A percentile compares a stretch with the other conserved stretches of the same genome.
phyloP scores from a whole-genome alignment of 2,329 filamentous ascomycete genomes.

The Rhytidhysteron rufulum region DNA sequence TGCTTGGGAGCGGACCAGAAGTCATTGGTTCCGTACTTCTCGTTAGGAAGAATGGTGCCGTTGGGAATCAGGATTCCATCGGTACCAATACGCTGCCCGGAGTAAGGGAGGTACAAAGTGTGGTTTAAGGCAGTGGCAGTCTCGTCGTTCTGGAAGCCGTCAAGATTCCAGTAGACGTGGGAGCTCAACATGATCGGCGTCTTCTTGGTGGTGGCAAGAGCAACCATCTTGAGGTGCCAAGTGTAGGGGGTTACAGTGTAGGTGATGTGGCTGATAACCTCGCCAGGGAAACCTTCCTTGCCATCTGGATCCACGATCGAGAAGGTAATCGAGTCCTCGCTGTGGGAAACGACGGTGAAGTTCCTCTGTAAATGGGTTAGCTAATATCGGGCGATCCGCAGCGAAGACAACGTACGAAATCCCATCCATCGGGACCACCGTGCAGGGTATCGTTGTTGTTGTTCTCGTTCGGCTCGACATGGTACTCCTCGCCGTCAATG shows the following conservation, averaged over 20 bases:
- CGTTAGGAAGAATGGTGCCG: constrained; percentile 64
- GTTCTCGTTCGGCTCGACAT: constrained; percentile 58
- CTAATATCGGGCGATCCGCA: neutral
- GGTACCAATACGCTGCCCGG: constrained; percentile 63
- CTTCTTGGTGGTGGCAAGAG: constrained; percentile 66
- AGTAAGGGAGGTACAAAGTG: constrained; percentile 69
- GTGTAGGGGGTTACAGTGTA: constrained; percentile 64
- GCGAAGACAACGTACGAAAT: constrained; percentile 45
- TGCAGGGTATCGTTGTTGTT: constrained; percentile 60
- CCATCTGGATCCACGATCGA: constrained; percentile 69
- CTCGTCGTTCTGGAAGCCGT: constrained; percentile 71
- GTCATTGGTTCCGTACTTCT: constrained; percentile 66
- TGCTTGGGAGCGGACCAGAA: constrained; percentile 81
- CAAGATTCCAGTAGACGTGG: constrained; percentile 79
- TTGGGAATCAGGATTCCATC: constrained; percentile 53
- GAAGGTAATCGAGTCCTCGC: constrained; percentile 67
- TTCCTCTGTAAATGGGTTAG: constrained; percentile 50
- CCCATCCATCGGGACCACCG: constrained; percentile 69
- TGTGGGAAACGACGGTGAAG: constrained; percentile 70
- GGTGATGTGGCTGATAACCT: constrained; percentile 70
- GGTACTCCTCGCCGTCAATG: constrained; percentile 60
- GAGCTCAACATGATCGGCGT: constrained; percentile 80
- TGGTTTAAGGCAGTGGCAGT: constrained; percentile 65
- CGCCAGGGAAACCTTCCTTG: constrained; percentile 73
- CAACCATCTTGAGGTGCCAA: constrained; percentile 72